Base-by-base conservation (phyloP, 306 rosid genomes). In the Rosa chinensis region DNA sequence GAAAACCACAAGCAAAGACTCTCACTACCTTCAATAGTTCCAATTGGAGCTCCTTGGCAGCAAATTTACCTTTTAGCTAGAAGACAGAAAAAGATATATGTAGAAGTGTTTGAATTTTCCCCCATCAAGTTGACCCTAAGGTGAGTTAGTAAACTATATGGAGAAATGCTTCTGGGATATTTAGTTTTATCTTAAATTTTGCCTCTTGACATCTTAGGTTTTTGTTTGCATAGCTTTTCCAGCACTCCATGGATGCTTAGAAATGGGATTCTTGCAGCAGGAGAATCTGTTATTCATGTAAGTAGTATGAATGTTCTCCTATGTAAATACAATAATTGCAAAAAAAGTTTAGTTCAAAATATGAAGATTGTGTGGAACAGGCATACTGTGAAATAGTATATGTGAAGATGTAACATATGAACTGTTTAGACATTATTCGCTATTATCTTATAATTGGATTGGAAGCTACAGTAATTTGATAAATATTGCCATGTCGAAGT, bases 21-120 rank as follows among this genome's bases (percentile, higher is more conserved):
- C 35, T 82, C 89, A 44, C 82, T 91, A 62, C 97, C 96, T 88
- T 83, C 89, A 25, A 75, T 92, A 39, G 86, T 91, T 87, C 97
- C 98, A 50, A 92, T 95, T 79, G 99, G 99, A 78, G 94, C 99
- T 81, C 98, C 98, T 28, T 95, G 98, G 99, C 99, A 95, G 86
- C 87, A 92, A 82, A 93, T 95, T 74, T 88, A 89, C 84, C 92
- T 91, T 81, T 78, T 91, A 82, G 97, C 99, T 42, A 89, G 97
- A 91, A 90, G 89, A 73, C 97, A 92, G 83, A 91, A 86, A 87
- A 95, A 95, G 87, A 87, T 95, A 63, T 95, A 91, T 80, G 84
- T 95, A 37, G 97, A 95, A 87, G 70, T 89, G 82, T 89, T 95
- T 84, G 97, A 95, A 67, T n/a, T 95, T 82, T 88, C 90, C 47